These are phyloP conservation scores for Ascoidea tarda DNA, from an alignment of 805 yeast genomes.

Conservation along the genomic window DNA sequence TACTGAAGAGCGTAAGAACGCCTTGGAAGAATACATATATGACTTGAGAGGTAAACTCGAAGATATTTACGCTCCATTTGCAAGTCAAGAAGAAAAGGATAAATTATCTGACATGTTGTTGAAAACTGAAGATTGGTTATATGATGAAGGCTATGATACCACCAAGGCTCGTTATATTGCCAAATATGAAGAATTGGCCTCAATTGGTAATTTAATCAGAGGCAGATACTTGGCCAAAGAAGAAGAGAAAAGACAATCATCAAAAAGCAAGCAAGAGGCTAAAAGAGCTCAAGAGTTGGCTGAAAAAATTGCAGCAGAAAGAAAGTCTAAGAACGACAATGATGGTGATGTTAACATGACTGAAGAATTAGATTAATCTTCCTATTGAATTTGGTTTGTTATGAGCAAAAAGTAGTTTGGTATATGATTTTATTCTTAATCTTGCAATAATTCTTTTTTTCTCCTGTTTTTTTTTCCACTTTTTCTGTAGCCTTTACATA, in stretches of 20 bases:
- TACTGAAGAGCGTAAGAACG: constrained; percentile 97
- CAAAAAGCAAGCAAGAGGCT: constrained; percentile 79
- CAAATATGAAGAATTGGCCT: constrained; percentile 92
- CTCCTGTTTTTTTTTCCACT: too few relatives aligned
- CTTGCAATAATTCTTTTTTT: too few relatives aligned
- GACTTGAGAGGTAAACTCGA: constrained; percentile 95
- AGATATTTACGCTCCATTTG: constrained; percentile 78
- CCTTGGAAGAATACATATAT: constrained; percentile 96
- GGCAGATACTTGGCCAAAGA: constrained; percentile 91
- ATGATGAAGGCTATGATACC: constrained; percentile 94
- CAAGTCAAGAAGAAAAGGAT: constrained; percentile 80
- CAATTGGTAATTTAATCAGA: constrained; percentile 86
- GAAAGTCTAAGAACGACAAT: constrained; percentile 31
- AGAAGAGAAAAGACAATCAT: constrained; percentile 88
- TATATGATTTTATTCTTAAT: too few relatives aligned
- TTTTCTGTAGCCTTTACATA: too few relatives aligned
- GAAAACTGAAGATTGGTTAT: constrained; percentile 96
- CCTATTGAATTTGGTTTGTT: too few relatives aligned
- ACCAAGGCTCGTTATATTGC: constrained; percentile 95
- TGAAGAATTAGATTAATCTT: constrained; percentile 15
- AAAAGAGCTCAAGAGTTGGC: constrained; percentile 72
- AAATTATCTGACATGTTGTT: constrained; percentile 58
- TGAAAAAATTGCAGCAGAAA: constrained; percentile 68
- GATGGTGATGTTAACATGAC: constrained; percentile 13
- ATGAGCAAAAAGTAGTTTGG: too few relatives aligned